Conservation (phyloP, 2,329 filamentous ascomycete species). For the Diaporthe velutina region DNA sequence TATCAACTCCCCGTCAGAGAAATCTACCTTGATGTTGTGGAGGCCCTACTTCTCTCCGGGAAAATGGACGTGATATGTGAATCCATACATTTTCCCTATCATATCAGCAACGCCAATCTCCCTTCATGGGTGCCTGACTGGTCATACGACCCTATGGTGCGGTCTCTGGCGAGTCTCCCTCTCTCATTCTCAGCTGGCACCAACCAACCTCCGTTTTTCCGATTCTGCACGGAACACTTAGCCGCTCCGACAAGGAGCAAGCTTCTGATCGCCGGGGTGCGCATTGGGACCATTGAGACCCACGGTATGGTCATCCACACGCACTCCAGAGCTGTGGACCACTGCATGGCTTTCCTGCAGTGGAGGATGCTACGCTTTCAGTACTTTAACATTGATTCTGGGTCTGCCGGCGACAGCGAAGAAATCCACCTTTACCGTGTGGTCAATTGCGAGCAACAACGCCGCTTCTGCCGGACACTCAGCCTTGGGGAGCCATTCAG, state of each 20-base stretch:
- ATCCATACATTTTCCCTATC: slow-evolving; percentile 9
- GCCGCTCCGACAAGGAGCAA: not conserved
- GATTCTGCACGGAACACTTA: not conserved
- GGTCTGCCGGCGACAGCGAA: not conserved
- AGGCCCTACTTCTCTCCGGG: not conserved
- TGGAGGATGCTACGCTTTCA: slow-evolving; percentile 1
- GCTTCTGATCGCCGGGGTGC: not conserved
- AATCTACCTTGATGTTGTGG: slow-evolving; percentile 1
- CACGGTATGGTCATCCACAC: slow-evolving; percentile 15
- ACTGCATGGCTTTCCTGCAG: slow-evolving; percentile 1
- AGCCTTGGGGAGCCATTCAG: not conserved
- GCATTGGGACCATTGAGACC: not conserved
- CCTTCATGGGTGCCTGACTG: slow-evolving; percentile 17
- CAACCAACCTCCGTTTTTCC: no score
- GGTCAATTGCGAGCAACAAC: not conserved
- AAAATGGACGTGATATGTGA: slow-evolving; percentile 7
- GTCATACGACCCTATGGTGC: slow-evolving; percentile 8
- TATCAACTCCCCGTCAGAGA: not conserved
- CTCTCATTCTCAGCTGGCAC: not conserved
- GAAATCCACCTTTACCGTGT: not conserved
- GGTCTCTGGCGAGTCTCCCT: not conserved
- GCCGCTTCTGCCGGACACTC: slow-evolving; percentile 13
- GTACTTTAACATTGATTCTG: not conserved
- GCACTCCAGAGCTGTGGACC: not conserved
- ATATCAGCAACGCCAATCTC: not conserved